phyloP scores from a whole-genome alignment of 495 filamentous ascomycete species.

The Penicillium subrubescens region DNA sequence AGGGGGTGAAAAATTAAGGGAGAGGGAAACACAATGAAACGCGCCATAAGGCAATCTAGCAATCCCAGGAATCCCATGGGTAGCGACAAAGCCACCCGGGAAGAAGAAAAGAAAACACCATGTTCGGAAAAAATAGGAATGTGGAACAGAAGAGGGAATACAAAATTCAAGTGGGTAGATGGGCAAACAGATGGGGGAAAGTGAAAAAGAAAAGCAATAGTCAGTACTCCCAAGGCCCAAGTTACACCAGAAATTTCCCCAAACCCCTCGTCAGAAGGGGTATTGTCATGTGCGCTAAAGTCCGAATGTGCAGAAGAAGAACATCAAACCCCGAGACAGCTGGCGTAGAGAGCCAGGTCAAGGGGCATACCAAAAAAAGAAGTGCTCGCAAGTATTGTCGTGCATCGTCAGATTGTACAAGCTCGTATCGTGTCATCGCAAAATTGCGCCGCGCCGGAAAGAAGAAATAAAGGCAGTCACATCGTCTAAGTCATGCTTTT shows the following conservation, averaged over 20 bases:
- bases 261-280: conserved; percentile 1
- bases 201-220: conserved; percentile 8
- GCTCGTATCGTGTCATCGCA: conserved; percentile 29
- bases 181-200: conserved; percentile 10
- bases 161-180: neutral
- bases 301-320: conserved; percentile 14
- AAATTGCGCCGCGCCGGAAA: conserved; percentile 22
- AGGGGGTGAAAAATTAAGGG: conserved; percentile 7
- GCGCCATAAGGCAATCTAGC: neutral
- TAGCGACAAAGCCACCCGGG: neutral
- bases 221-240: conserved; percentile 16
- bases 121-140: conserved; percentile 4
- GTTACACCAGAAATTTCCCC: conserved; percentile 2
- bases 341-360: neutral
- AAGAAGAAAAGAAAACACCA: conserved; percentile 12
- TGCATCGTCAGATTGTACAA: conserved; percentile 32
- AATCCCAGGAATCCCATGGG: conserved; percentile 1
- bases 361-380: conserved; percentile 23
- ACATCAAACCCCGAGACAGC: conserved; percentile 2
- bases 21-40: conserved; percentile 10
- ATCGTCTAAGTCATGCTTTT: conserved; percentile 22
- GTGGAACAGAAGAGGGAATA: conserved; percentile 3
- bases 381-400: conserved; percentile 20
- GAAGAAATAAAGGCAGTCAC: conserved; percentile 11
- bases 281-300: conserved; percentile 15